Base-by-base conservation (phyloP, 345 rosid genomes). In the Pugionium cornutum region DNA sequence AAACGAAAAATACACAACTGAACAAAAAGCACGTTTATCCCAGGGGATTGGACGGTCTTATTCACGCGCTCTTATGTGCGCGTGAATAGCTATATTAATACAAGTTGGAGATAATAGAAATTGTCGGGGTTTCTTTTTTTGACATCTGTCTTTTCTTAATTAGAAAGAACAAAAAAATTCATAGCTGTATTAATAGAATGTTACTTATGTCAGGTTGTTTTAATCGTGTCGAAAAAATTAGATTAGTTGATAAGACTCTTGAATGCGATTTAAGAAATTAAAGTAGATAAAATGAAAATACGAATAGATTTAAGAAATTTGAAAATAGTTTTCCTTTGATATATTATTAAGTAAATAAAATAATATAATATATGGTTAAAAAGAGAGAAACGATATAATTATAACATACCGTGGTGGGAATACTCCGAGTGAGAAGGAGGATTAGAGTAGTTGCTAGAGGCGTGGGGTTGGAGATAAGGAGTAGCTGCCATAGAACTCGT, bases 11-110 rank as follows among this genome's bases (percentile, higher is more conserved):
- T 39, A 58, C 58, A 60, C 30, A 61, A 74, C 7, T 54, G 25
- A 67, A 74, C 64, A 55, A 48, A 66, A 47, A 29, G 27, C 77
- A 74, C 73, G 73, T 67, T 47, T 67, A 29, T 62, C 69, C 43
- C 35, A 61, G 11, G 62, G 46, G 69, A 74, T 74, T 74, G 77
- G 77, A 35, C 77, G 54, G 77, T 74, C 25, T 18, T 42, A 0
- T 0, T 28, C 69, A 74, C 77, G 77, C 77, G 69, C 73, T 67
- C 2, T 41, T 18, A 26, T 7, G 2, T 53, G 26, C 58, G 66
- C 52, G 60, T 59, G 45, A 51, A 6, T 29, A 31, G 9, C 32
- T 9, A 27, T 50, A 7, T 45, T 58, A 58, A 36, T 6, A 59
- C 62, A 66, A 37, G 41, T 73, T 44, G 49, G 40, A 64, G 64